Evolutionary conservation across 192 early-diverging fungal genomes (phyloP).

Genomic region (Coemansia sp.): DNA sequence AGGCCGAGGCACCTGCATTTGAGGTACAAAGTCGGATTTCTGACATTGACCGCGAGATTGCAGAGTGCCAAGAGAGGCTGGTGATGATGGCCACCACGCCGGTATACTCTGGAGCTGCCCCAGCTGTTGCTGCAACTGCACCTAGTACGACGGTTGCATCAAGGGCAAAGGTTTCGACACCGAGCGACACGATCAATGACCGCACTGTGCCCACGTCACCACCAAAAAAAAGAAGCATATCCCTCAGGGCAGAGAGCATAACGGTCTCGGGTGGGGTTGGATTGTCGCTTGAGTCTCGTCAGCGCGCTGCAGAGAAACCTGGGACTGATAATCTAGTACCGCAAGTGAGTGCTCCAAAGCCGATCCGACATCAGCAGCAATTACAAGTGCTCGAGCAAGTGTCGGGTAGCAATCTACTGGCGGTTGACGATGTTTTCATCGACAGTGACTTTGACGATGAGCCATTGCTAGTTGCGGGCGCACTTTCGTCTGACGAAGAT

Average conservation of each 20-base stretch:
- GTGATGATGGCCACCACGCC: constrained; percentile 17
- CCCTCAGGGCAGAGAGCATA: neutral
- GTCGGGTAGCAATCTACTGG: neutral
- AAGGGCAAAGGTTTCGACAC: neutral
- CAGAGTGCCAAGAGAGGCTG: constrained; percentile 34
- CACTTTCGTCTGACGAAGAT: neutral
- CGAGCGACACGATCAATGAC: constrained; percentile 10
- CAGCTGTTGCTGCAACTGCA: neutral
- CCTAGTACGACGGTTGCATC: neutral
- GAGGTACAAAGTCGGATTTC: constrained; percentile 34
- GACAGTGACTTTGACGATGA: neutral
- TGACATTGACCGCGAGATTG: constrained; percentile 45
- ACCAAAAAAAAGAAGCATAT: neutral
- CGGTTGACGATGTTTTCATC: neutral
- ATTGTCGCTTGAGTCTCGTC: neutral
- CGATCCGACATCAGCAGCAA: neutral
- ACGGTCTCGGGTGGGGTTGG: neutral
- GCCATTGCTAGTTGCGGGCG: neutral
- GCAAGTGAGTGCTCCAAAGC: neutral
- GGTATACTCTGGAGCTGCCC: neutral
- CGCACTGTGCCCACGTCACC: constrained; percentile 34
- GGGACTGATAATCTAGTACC: neutral
- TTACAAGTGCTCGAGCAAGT: neutral
- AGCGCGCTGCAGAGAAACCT: neutral
- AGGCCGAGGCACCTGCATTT: constrained; percentile 1